These are phyloP conservation scores for Miscanthus lutarioriparius DNA, from an alignment of 176 grass and related monocot species.

Conservation along the genomic window DNA sequence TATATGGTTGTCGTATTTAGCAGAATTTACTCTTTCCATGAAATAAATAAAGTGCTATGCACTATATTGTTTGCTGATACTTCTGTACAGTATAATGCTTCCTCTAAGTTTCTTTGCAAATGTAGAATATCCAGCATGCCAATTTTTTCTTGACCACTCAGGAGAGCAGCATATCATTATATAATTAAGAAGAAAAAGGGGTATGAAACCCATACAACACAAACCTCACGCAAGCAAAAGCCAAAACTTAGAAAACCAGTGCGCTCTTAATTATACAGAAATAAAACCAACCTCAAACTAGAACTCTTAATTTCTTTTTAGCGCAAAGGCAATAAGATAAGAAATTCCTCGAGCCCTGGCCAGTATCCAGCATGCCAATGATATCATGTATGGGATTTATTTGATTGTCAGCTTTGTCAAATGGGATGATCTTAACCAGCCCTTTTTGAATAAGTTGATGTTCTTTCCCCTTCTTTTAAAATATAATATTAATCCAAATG, in stretches of 20 bases:
- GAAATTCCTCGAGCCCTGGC: not conserved
- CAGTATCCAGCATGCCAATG: not conserved
- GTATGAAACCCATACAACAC: not conserved
- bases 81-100: not conserved
- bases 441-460: not conserved
- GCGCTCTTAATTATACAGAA: not conserved
- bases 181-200: not conserved
- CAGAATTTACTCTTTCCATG: not conserved
- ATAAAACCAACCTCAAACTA: not conserved
- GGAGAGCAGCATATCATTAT: not conserved
- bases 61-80: not conserved
- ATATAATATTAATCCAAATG: conserved; percentile 16
- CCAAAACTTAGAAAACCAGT: not conserved
- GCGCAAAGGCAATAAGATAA: not conserved
- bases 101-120: not conserved
- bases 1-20: not conserved
- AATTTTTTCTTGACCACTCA: not conserved
- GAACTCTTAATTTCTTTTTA: not conserved
- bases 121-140: not conserved
- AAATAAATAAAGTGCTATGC: not conserved
- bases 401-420: not conserved
- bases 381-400: not conserved
- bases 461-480: not conserved
- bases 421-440: not conserved
- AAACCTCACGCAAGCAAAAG: not conserved